Conservation (phyloP, 108 stramenopile species). For the Nitzschia inconspicua region DNA sequence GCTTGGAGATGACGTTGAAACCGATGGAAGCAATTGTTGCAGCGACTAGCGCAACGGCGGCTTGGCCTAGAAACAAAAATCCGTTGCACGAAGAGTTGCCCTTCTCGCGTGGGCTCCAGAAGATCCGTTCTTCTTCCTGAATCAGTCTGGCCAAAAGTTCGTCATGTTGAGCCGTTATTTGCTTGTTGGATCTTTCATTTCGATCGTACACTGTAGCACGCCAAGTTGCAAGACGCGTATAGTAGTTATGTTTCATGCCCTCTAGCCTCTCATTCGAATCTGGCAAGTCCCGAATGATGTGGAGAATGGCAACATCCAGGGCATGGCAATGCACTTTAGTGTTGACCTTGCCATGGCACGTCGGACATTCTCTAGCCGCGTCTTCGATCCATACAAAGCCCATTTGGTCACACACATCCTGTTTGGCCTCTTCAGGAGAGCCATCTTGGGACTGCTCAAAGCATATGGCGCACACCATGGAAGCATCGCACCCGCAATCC, state of each 20-base stretch:
- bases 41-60: constrained; percentile 20
- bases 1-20: constrained; percentile 9
- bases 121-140: constrained; percentile 32
- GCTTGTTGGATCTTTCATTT: neutral
- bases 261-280: neutral
- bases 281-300: constrained; percentile 12
- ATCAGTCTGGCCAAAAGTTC: constrained; percentile 27
- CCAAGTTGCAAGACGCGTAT: constrained; percentile 24
- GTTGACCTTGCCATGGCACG: constrained; percentile 11
- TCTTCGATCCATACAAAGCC: constrained; percentile 13
- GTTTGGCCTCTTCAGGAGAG: neutral
- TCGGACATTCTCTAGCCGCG: constrained; percentile 10
- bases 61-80: constrained; percentile 10
- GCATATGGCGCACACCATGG: constrained; percentile 28
- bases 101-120: constrained; percentile 7
- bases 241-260: constrained; percentile 22
- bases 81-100: constrained; percentile 3
- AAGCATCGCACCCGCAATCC: constrained; percentile 27
- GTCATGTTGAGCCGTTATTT: constrained; percentile 10
- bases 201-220: constrained; percentile 15
- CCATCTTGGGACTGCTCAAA: constrained; percentile 17
- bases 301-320: constrained; percentile 37
- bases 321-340: constrained; percentile 21
- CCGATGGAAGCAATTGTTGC: constrained; percentile 16
- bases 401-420: neutral